Percentiles rank a stretch among this genome's conserved stretches.
phyloP scores from a whole-genome alignment of 2,329 filamentous ascomycete species.

The Apiospora pterosperma region DNA sequence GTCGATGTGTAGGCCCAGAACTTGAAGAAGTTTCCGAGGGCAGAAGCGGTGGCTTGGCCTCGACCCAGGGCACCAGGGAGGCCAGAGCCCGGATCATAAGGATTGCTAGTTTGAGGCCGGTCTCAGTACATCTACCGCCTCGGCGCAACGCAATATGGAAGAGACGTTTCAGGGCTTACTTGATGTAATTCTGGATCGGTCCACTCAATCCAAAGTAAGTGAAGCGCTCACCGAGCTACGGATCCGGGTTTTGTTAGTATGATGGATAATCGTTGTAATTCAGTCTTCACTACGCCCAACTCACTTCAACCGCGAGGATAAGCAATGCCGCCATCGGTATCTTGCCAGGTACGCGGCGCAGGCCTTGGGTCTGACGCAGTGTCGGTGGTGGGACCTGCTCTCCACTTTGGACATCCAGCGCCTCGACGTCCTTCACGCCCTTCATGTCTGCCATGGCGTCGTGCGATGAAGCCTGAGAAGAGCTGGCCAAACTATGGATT shows the following conservation, averaged over 20 bases:
- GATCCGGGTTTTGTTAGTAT: background rate
- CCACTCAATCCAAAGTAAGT: constrained; percentile 61
- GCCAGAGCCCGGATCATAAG: constrained; percentile 26
- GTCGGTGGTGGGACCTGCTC: background rate
- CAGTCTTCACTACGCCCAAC: background rate
- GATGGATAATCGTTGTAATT: too few species aligned
- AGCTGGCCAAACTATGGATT: background rate
- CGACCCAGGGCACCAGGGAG: constrained; percentile 50
- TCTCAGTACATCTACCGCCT: background rate
- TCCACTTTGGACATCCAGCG: background rate
- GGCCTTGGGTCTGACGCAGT: background rate
- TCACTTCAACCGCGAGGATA: background rate
- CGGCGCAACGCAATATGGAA: background rate
- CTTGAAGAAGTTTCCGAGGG: constrained; percentile 60
- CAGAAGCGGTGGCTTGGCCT: constrained; percentile 52
- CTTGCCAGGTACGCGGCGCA: background rate
- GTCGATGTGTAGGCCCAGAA: constrained; percentile 30
- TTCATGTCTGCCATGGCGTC: background rate
- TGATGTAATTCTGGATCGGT: constrained; percentile 55
- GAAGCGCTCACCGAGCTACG: constrained; percentile 55
- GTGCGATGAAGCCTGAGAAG: background rate
- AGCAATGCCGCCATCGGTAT: background rate
- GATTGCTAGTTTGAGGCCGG: background rate
- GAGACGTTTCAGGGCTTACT: constrained; percentile 32
- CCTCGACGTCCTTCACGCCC: background rate